phyloP scores from a whole-genome alignment of 441 rosid species.

The Corymbia calophylla region DNA sequence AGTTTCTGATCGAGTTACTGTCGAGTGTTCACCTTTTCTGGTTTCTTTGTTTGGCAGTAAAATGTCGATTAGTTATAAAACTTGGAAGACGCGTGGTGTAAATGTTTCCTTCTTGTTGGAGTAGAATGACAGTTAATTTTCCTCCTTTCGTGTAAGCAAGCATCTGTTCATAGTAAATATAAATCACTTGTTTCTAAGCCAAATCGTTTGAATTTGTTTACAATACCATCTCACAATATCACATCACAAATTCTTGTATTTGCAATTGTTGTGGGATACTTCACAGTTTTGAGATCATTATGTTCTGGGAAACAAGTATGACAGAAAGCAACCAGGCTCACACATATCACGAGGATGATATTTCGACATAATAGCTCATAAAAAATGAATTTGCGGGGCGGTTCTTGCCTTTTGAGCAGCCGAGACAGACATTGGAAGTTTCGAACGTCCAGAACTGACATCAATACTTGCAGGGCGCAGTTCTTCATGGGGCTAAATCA shows the following conservation, averaged over 20 bases:
- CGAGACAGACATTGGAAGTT: neutral
- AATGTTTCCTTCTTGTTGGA: too few species aligned
- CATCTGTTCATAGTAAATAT: neutral
- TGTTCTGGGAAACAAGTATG: neutral
- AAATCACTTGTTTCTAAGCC: too few species aligned
- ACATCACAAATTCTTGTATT: neutral
- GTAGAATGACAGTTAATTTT: too few species aligned
- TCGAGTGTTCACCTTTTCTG: neutral
- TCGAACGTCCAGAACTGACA: too few species aligned
- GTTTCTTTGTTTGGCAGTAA: neutral
- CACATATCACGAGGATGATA: neutral
- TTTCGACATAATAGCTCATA: neutral
- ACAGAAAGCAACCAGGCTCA: neutral
- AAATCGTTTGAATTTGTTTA: too few species aligned
- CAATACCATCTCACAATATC: too few species aligned
- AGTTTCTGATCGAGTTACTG: neutral
- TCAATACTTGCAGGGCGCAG: too few species aligned
- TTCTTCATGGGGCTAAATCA: too few species aligned
- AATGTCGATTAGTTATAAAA: neutral
- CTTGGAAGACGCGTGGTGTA: neutral
- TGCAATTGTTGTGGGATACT: neutral
- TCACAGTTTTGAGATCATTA: neutral
- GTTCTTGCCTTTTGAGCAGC: neutral
- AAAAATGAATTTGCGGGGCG: neutral
- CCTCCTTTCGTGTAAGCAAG: neutral